phyloP scores from a whole-genome alignment of 805 yeast genomes.

The Lipomyces spencermartinsiae region DNA sequence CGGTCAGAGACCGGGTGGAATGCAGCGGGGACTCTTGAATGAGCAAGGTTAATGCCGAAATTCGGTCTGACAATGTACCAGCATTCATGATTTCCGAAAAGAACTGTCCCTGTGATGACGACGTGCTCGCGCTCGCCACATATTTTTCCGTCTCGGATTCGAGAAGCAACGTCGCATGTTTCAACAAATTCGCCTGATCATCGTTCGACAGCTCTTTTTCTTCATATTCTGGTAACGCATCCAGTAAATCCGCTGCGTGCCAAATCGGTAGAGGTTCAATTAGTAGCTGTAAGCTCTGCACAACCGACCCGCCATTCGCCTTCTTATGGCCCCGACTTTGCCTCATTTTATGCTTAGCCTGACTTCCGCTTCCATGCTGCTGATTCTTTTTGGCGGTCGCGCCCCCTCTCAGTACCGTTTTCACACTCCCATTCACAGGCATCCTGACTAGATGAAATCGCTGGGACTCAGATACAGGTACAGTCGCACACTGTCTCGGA shows the following conservation, averaged over 20 bases:
- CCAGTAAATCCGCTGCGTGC: conserved; percentile 31
- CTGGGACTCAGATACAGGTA: neutral
- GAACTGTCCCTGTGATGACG: conserved; percentile 83
- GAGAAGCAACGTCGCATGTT: conserved; percentile 68
- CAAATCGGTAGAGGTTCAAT: conserved; percentile 24
- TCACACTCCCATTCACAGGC: neutral
- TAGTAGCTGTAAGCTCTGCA: conserved; percentile 9
- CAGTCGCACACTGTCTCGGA: neutral
- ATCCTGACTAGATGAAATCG: neutral
- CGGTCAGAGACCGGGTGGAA: conserved; percentile 81
- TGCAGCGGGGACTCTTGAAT: conserved; percentile 96
- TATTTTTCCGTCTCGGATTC: conserved; percentile 75
- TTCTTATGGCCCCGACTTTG: neutral
- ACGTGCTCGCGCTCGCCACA: conserved; percentile 72
- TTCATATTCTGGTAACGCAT: conserved; percentile 15
- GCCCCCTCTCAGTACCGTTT: neutral
- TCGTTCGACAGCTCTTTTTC: conserved; percentile 45
- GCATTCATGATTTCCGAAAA: conserved; percentile 83
- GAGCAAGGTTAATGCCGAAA: conserved; percentile 89
- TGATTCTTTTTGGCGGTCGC: neutral
- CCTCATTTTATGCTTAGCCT: neutral
- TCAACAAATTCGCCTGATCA: conserved; percentile 65
- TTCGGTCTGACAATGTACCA: conserved; percentile 95
- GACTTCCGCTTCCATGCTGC: neutral
- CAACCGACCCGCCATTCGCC: neutral